Evolutionary conservation across 352 stramenopile species (phyloP).

Genomic region (Pythium periplocum): DNA sequence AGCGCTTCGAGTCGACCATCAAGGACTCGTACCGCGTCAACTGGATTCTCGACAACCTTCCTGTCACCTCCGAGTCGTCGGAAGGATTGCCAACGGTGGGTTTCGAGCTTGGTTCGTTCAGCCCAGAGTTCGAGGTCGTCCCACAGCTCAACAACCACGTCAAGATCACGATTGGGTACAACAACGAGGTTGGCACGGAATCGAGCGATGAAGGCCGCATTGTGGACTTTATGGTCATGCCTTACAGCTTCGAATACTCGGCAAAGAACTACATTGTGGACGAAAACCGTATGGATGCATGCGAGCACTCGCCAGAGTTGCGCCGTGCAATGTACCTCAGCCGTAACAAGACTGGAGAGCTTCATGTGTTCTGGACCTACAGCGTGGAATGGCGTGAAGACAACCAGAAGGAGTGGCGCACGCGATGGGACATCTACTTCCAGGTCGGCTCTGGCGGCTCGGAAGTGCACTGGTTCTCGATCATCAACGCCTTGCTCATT

Average conservation of each 20-base stretch:
- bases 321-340: constrained; percentile 74
- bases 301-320: constrained; percentile 64
- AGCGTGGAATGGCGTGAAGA: constrained; percentile 96
- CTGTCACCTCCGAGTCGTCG: constrained; percentile 69
- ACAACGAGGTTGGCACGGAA: constrained; percentile 73
- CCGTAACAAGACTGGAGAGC: constrained; percentile 74
- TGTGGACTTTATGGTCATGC: constrained; percentile 98
- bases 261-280: constrained; percentile 63
- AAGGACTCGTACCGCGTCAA: constrained; percentile 97
- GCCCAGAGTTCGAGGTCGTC: constrained; percentile 88
- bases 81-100: constrained; percentile 72
- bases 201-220: constrained; percentile 90
- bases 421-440: constrained; percentile 99
- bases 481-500: constrained; percentile 99
- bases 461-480: constrained; percentile 99
- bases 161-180: constrained; percentile 98
- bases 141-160: constrained; percentile 98
- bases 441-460: constrained; percentile 84
- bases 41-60: constrained; percentile 99
- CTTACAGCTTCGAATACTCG: constrained; percentile 95
- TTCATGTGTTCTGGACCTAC: constrained; percentile 95
- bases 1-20: constrained; percentile 92
- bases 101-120: constrained; percentile 88
- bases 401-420: constrained; percentile 96
- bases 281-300: constrained; percentile 68